Evolutionary conservation across 176 grass and related monocot genomes (phyloP).

Genomic region (Chloris gayana): DNA sequence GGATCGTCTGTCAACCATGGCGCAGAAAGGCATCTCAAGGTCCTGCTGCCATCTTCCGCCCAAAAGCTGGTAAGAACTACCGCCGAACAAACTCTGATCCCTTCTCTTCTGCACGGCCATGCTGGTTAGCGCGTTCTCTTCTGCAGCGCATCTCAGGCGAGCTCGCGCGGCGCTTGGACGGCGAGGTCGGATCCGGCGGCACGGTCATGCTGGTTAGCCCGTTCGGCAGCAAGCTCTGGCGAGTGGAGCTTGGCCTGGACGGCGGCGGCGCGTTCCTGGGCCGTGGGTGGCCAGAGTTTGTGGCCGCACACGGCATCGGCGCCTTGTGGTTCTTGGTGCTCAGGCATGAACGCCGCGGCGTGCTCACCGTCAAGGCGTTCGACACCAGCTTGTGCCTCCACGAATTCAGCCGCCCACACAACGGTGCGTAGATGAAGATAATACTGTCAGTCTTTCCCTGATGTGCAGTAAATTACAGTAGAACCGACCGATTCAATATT

Average conservation of each 20-base stretch:
- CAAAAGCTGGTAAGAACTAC: not conserved
- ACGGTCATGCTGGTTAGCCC: constrained; percentile 10
- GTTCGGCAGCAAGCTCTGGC: constrained; percentile 26
- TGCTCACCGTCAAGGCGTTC: constrained; percentile 36
- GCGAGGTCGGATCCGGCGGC: too few species aligned
- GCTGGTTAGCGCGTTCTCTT: too few species aligned
- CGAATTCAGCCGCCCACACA: not conserved
- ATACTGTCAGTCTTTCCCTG: too few species aligned
- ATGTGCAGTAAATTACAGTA: too few species aligned
- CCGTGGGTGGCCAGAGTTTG: constrained; percentile 34
- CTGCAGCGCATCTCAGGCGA: constrained; percentile 25
- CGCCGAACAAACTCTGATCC: too few species aligned
- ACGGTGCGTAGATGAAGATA: too few species aligned
- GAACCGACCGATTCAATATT: too few species aligned
- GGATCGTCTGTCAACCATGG: not conserved
- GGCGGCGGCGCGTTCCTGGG: constrained; percentile 17
- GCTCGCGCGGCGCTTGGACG: not conserved
- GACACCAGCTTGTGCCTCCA: not conserved
- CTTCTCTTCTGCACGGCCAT: too few species aligned
- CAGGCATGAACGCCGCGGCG: not conserved
- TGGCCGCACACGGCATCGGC: not conserved
- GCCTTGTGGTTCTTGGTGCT: constrained; percentile 20
- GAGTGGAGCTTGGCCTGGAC: constrained; percentile 20
- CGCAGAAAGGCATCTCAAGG: not conserved
- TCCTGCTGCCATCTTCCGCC: not conserved